Conservation (phyloP, 768 basidiomycete species). For the Ramaria sp. region DNA sequence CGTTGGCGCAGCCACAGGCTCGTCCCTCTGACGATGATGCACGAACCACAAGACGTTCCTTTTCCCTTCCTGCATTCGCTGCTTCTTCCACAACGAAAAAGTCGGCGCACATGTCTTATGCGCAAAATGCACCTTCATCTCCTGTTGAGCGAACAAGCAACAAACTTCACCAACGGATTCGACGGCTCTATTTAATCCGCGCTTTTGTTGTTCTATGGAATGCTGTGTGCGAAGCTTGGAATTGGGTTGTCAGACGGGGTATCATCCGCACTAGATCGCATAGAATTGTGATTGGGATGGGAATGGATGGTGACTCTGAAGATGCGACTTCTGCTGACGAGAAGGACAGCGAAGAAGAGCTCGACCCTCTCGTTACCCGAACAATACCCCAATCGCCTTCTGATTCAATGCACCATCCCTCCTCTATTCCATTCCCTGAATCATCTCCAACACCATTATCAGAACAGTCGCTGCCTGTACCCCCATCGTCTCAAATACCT, state of each 20-base stretch:
- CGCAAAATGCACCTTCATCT: background rate
- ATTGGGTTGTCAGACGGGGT: conserved; percentile 1
- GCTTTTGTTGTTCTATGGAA: conserved; percentile 62
- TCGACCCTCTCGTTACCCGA: conserved; percentile 7
- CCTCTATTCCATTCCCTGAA: background rate
- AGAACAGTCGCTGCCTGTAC: background rate
- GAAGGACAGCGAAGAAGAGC: conserved; percentile 23
- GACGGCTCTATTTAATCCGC: conserved; percentile 61
- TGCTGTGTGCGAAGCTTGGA: conserved; percentile 48
- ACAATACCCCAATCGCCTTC: background rate
- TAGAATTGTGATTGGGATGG: background rate
- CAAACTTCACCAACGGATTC: conserved; percentile 27
- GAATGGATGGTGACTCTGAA: conserved; percentile 12
- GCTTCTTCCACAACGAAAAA: conserved; percentile 11
- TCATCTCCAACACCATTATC: conserved; percentile 1
- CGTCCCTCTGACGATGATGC: conserved; percentile 17
- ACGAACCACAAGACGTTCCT: conserved; percentile 41
- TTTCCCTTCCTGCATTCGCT: conserved; percentile 48
- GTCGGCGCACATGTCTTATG: conserved; percentile 11
- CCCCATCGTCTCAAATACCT: conserved; percentile 11
- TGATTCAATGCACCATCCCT: background rate
- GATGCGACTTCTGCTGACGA: conserved; percentile 20
- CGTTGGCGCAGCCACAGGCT: conserved; percentile 1
- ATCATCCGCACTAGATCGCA: background rate
- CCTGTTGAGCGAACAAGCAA: conserved; percentile 28